These are phyloP conservation scores for Curvularia hawaiiensis DNA, from an alignment of 2,329 filamentous ascomycete species.

Conservation along the genomic window DNA sequence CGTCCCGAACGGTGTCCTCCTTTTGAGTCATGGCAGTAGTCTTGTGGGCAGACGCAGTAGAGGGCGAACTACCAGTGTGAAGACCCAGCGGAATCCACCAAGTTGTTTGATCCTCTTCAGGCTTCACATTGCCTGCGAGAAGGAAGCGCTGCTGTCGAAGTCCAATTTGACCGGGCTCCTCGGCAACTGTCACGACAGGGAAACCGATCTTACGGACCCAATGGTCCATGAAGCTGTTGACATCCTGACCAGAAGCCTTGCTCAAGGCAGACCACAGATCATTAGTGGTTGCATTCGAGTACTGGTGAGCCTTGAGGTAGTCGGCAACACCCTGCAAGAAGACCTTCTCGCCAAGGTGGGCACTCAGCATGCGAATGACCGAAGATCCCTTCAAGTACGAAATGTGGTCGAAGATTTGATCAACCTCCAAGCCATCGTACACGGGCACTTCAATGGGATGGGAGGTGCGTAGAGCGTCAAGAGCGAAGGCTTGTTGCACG, in stretches of 20 bases:
- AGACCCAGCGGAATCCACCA: constrained; percentile 97
- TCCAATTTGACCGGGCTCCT: constrained; percentile 80
- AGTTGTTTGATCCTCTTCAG: constrained; percentile 86
- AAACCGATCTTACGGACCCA: constrained; percentile 98
- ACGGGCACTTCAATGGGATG: constrained; percentile 97
- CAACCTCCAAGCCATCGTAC: constrained; percentile 89
- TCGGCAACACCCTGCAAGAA: constrained; percentile 90
- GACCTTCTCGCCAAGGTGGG: constrained; percentile 82
- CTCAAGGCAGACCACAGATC: constrained; percentile 90
- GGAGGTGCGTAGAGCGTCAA: constrained; percentile 88
- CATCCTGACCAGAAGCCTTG: constrained; percentile 84
- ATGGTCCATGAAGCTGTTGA: constrained; percentile 84
- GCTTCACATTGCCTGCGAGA: constrained; percentile 85
- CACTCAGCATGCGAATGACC: constrained; percentile 93
- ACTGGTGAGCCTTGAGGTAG: constrained; percentile 88
- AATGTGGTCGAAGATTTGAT: constrained; percentile 97
- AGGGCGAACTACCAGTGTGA: constrained; percentile 66
- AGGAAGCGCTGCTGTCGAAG: constrained; percentile 89
- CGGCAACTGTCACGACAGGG: constrained; percentile 83
- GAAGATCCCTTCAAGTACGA: constrained; percentile 97
- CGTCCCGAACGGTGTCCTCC: constrained; percentile 73
- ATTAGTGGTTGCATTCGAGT: constrained; percentile 87
- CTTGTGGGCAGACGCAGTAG: constrained; percentile 65
- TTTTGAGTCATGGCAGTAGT: constrained; percentile 74
- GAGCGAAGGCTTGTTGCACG: constrained; percentile 86